Evolutionary conservation across 495 filamentous ascomycete species (phyloP).

Genomic region (Margaritispora aquatica): DNA sequence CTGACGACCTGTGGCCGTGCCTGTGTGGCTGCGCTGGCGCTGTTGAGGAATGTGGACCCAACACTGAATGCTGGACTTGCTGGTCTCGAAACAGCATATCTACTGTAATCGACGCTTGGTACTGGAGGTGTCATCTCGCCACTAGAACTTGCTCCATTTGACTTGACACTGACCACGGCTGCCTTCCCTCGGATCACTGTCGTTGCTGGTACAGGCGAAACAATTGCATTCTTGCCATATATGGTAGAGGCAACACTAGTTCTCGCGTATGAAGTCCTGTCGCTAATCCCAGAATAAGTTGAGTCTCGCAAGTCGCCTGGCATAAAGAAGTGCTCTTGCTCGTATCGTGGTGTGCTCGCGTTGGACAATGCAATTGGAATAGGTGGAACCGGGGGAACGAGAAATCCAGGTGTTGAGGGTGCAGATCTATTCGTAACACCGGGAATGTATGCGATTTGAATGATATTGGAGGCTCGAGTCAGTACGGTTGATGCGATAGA

Average conservation of each 20-base stretch:
- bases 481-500: constrained; percentile 94
- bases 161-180: constrained; percentile 84
- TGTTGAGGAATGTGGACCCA: constrained; percentile 59
- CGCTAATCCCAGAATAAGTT: constrained; percentile 64
- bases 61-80: constrained; percentile 53
- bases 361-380: constrained; percentile 65
- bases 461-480: constrained; percentile 95
- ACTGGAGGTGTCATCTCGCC: constrained; percentile 46
- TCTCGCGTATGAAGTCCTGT: constrained; percentile 62
- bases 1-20: constrained; percentile 47
- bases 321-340: constrained; percentile 91
- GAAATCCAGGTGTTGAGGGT: constrained; percentile 70
- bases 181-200: constrained; percentile 81
- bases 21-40: constrained; percentile 46
- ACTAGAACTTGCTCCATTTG: constrained; percentile 40
- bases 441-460: constrained; percentile 98
- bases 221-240: constrained; percentile 80
- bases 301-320: constrained; percentile 89
- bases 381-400: constrained; percentile 88
- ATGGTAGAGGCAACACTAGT: constrained; percentile 87
- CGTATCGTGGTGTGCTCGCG: constrained; percentile 48
- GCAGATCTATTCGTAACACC: constrained; percentile 91
- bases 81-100: constrained; percentile 34
- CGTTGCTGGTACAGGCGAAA: constrained; percentile 74
- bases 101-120: constrained; percentile 46